Percentiles rank a stretch among this genome's conserved stretches.
These are phyloP conservation scores for Arthroderma uncinatum DNA, from an alignment of 2,329 filamentous ascomycete species.

Conservation along the genomic window DNA sequence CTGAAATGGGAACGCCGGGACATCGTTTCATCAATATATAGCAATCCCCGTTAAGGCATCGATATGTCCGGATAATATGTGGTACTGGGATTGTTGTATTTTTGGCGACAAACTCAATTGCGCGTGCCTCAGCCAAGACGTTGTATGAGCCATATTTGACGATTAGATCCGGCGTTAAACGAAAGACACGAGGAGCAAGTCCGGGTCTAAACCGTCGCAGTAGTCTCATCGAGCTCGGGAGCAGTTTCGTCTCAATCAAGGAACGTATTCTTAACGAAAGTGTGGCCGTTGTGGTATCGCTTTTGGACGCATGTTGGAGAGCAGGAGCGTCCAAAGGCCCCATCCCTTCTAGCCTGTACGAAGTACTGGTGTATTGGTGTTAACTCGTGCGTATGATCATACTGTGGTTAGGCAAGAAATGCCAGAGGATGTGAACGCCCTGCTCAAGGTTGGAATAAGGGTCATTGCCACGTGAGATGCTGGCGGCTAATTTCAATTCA, in stretches of 20 bases:
- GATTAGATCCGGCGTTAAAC: not conserved
- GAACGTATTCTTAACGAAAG: not conserved
- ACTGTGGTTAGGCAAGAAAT: too few species aligned
- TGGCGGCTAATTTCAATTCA: not conserved
- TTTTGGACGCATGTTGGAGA: not conserved
- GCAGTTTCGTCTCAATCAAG: not conserved
- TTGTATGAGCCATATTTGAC: not conserved
- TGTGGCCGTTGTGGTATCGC: not conserved
- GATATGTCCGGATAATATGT: slow-evolving; percentile 35
- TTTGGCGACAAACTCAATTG: not conserved
- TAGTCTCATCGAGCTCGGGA: not conserved
- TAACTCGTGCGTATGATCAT: too few species aligned
- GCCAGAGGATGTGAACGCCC: too few species aligned
- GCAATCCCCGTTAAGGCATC: slow-evolving; percentile 24
- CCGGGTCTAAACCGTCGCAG: not conserved
- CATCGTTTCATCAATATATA: slow-evolving; percentile 40
- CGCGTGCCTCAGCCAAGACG: not conserved
- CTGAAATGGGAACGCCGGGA: slow-evolving; percentile 20
- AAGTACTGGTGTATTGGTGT: too few species aligned
- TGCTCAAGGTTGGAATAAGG: too few species aligned
- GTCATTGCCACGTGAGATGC: not conserved
- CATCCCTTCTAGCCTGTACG: not conserved
- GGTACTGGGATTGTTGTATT: slow-evolving; percentile 32
- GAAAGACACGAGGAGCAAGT: not conserved
- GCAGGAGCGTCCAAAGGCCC: not conserved